These are phyloP conservation scores for Ceratocystis ficicola DNA, from an alignment of 2,329 filamentous ascomycete species.

Conservation along the genomic window DNA sequence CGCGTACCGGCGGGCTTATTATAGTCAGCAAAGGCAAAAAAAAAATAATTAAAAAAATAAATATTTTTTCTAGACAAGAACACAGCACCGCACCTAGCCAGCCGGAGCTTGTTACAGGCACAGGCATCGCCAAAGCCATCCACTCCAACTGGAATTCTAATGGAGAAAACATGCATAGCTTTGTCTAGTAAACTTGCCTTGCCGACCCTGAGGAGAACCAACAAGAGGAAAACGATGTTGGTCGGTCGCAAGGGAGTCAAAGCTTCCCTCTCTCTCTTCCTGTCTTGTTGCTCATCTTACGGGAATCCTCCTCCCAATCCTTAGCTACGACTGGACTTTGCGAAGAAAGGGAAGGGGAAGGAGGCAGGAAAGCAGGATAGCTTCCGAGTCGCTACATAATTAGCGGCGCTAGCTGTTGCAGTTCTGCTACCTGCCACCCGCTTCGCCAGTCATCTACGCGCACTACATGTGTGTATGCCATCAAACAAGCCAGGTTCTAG, in stretches of 20 bases:
- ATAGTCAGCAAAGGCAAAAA: slow-evolving; percentile 11
- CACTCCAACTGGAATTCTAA: background rate
- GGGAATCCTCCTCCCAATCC: slow-evolving; percentile 11
- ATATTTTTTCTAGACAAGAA: too few relatives aligned
- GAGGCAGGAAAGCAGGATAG: background rate
- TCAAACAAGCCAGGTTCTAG: too few relatives aligned
- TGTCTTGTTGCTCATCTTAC: background rate
- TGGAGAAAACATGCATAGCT: background rate
- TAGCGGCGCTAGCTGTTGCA: too few relatives aligned
- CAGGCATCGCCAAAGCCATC: too few relatives aligned
- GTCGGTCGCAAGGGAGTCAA: slow-evolving; percentile 7
- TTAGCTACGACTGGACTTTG: background rate
- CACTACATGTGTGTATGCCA: too few relatives aligned
- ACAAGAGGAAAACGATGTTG: background rate
- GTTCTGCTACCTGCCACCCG: too few relatives aligned
- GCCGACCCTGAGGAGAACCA: background rate
- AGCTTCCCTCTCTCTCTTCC: slow-evolving; percentile 3
- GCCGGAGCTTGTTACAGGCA: too few relatives aligned
- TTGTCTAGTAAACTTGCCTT: background rate
- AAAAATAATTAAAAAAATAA: slow-evolving; percentile 13
- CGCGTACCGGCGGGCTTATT: background rate
- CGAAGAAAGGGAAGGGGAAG: background rate
- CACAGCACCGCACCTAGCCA: too few relatives aligned
- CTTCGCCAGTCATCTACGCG: too few relatives aligned
- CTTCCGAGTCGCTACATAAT: too few relatives aligned